Evolutionary conservation across 352 stramenopile species (phyloP).

Genomic region (Pythium sp.): DNA sequence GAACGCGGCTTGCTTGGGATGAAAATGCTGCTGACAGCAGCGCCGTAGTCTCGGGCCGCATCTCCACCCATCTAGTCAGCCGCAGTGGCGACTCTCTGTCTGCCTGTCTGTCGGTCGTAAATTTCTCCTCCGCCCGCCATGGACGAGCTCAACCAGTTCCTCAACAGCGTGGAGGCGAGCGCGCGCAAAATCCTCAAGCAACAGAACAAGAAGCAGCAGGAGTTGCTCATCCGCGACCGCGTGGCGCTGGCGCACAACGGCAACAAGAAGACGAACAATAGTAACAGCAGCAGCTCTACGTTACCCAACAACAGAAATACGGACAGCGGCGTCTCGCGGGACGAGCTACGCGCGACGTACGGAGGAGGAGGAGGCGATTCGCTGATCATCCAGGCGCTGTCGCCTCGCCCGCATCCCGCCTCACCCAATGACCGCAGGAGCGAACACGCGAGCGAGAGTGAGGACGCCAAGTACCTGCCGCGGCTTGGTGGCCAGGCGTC

Average conservation of each 20-base stretch:
- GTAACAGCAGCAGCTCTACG: neutral
- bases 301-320: slow-evolving; percentile 14
- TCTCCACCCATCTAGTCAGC: neutral
- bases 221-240: slow-evolving; percentile 45
- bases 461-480: slow-evolving; percentile 5
- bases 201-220: slow-evolving; percentile 75
- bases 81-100: neutral
- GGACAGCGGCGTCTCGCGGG: slow-evolving; percentile 29
- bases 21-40: neutral
- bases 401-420: slow-evolving; percentile 17
- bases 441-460: slow-evolving; percentile 24
- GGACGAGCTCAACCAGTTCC: slow-evolving; percentile 79
- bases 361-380: slow-evolving; percentile 27
- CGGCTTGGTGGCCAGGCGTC: neutral
- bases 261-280: neutral
- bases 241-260: slow-evolving; percentile 29
- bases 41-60: neutral
- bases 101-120: neutral
- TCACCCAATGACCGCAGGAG: slow-evolving; percentile 23
- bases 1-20: neutral
- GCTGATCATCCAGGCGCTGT: slow-evolving; percentile 46
- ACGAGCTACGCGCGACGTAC: slow-evolving; percentile 63
- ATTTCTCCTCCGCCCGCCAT: slow-evolving; percentile 19
- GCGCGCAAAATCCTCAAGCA: slow-evolving; percentile 80
- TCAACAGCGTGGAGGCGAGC: slow-evolving; percentile 73